These are phyloP conservation scores for Beauveria caledonica DNA, from an alignment of 2,329 filamentous ascomycete genomes.

Conservation along the genomic window DNA sequence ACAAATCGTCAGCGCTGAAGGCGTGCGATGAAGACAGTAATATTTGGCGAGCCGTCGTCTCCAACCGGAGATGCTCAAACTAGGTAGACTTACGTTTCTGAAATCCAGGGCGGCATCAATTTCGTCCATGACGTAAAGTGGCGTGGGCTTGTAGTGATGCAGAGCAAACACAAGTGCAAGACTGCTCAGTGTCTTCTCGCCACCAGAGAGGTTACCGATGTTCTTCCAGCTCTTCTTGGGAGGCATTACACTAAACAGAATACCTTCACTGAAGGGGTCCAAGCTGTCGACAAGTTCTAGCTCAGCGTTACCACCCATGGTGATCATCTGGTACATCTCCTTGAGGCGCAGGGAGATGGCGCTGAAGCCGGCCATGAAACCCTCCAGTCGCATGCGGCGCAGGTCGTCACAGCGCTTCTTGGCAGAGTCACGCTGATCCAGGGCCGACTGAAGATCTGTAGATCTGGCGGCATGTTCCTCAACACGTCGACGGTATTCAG, in stretches of 20 bases:
- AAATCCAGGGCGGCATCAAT: slow-evolving; percentile 98
- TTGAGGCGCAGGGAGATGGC: slow-evolving; percentile 90
- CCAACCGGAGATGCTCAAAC: background rate
- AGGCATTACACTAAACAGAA: slow-evolving; percentile 96
- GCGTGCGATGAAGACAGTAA: background rate
- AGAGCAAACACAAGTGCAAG: slow-evolving; percentile 94
- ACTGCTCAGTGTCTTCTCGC: slow-evolving; percentile 92
- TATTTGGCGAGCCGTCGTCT: slow-evolving; percentile 3
- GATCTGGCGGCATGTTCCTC: slow-evolving; percentile 75
- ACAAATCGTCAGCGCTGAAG: background rate
- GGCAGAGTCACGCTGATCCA: slow-evolving; percentile 70
- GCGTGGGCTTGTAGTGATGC: slow-evolving; percentile 96
- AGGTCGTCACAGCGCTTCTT: slow-evolving; percentile 93
- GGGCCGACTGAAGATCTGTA: slow-evolving; percentile 73
- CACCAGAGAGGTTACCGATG: slow-evolving; percentile 89
- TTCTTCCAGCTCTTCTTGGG: slow-evolving; percentile 99
- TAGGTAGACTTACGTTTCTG: slow-evolving; percentile 71
- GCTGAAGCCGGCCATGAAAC: slow-evolving; percentile 97
- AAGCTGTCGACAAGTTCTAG: slow-evolving; percentile 92
- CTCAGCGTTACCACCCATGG: slow-evolving; percentile 97
- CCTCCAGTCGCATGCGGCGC: slow-evolving; percentile 79
- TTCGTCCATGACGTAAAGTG: slow-evolving; percentile 98
- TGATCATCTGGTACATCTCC: slow-evolving; percentile 99
- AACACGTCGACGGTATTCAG: slow-evolving; percentile 79
- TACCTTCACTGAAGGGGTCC: slow-evolving; percentile 94